Conservation (phyloP, 129 eudicot genomes). For the Silybum marianum region DNA sequence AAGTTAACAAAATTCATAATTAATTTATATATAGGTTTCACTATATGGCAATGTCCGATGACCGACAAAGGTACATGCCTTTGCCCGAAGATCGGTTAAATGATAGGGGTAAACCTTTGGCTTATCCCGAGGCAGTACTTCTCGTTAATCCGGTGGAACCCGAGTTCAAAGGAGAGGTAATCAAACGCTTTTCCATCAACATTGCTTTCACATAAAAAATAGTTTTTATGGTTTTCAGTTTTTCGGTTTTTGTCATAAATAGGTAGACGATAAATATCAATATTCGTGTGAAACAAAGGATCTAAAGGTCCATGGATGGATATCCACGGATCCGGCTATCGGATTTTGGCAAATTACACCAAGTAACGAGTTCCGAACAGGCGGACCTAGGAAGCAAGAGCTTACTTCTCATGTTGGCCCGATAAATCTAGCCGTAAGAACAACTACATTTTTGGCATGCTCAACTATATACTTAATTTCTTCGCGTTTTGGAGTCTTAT, state of each 20-base stretch:
- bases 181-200: background rate
- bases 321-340: conserved; percentile 40
- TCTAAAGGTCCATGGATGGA: conserved; percentile 61
- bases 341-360: conserved; percentile 72
- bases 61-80: conserved; percentile 81
- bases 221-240: too few relatives aligned
- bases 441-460: background rate
- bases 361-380: conserved; percentile 58
- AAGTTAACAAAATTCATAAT: background rate
- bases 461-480: background rate
- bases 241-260: background rate
- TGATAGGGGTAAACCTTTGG: conserved; percentile 57
- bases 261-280: conserved; percentile 76
- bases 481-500: background rate
- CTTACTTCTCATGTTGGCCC: conserved; percentile 81
- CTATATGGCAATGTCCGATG: conserved; percentile 85
- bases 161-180: conserved; percentile 94
- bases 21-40: conserved; percentile 54
- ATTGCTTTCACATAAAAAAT: background rate
- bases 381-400: conserved; percentile 57
- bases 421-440: conserved; percentile 62
- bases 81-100: conserved; percentile 66
- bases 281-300: conserved; percentile 62
- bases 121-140: conserved; percentile 87
- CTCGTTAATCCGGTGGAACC: conserved; percentile 77